These are phyloP conservation scores for Quercus agrifolia DNA, from an alignment of 306 rosid genomes.

Conservation along the genomic window DNA sequence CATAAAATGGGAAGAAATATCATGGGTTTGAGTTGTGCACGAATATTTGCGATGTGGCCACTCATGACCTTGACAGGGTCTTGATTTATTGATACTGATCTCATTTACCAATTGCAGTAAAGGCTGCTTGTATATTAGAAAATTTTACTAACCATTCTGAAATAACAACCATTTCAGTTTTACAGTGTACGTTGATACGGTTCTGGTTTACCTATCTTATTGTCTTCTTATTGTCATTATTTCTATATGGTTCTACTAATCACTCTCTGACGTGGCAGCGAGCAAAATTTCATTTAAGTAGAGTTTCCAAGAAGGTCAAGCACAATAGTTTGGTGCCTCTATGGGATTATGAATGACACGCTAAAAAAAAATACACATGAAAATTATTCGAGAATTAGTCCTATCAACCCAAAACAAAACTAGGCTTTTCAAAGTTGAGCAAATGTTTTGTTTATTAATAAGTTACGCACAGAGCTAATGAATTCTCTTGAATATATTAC, in stretches of 20 bases:
- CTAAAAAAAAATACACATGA: too few species aligned
- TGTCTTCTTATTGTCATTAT: not conserved
- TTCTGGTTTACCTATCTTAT: not conserved
- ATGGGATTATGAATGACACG: too few species aligned
- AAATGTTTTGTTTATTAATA: too few species aligned
- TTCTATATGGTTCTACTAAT: not conserved
- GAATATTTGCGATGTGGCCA: not conserved
- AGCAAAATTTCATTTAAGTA: too few species aligned
- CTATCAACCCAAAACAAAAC: too few species aligned
- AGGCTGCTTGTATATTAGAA: not conserved
- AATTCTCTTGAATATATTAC: too few species aligned
- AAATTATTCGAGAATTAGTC: too few species aligned
- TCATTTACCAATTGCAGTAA: not conserved
- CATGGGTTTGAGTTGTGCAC: not conserved
- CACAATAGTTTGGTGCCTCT: too few species aligned
- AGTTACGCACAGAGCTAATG: too few species aligned
- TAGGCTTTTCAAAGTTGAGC: too few species aligned
- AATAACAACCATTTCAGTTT: not conserved
- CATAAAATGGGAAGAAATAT: slow-evolving; percentile 17
- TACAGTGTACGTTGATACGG: not conserved
- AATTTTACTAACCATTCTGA: not conserved
- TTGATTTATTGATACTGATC: not conserved
- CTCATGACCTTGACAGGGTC: not conserved
- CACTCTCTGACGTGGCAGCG: too few species aligned
- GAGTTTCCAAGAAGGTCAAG: too few species aligned